phyloP scores from a whole-genome alignment of 768 basidiomycete genomes.

The Leccinum olivaceopallidum region DNA sequence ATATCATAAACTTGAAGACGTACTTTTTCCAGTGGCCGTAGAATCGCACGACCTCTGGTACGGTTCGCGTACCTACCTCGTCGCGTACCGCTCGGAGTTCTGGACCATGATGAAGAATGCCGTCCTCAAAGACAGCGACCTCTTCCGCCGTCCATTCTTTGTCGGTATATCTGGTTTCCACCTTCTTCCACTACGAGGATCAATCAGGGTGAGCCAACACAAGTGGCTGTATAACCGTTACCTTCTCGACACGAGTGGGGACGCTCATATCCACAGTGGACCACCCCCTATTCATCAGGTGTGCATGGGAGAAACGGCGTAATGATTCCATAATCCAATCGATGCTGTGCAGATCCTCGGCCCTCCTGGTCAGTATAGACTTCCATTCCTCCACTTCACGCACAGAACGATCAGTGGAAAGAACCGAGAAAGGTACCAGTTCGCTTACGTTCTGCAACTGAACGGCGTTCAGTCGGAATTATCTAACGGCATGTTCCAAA shows the following conservation, averaged over 20 bases:
- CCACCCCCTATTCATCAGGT: slow-evolving; percentile 54
- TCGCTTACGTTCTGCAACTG: slow-evolving; percentile 59
- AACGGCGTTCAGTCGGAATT: slow-evolving; percentile 24
- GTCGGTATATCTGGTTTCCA: slow-evolving; percentile 66
- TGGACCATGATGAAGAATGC: slow-evolving; percentile 68
- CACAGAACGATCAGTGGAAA: slow-evolving; percentile 6
- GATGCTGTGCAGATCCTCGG: slow-evolving; percentile 56
- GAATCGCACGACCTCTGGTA: slow-evolving; percentile 80
- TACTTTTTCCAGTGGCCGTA: slow-evolving; percentile 90
- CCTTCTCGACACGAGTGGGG: slow-evolving; percentile 63
- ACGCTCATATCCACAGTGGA: slow-evolving; percentile 65
- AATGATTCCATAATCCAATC: slow-evolving; percentile 82
- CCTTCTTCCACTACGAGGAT: slow-evolving; percentile 65
- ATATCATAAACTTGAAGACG: slow-evolving; percentile 12
- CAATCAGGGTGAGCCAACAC: slow-evolving; percentile 12
- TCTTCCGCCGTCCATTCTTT: slow-evolving; percentile 72
- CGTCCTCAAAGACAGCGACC: slow-evolving; percentile 73
- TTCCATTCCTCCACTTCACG: slow-evolving; percentile 67
- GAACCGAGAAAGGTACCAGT: background rate
- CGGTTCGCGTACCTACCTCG: slow-evolving; percentile 66
- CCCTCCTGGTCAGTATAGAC: slow-evolving; percentile 51
- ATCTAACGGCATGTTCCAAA: slow-evolving; percentile 16
- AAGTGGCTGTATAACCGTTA: slow-evolving; percentile 31
- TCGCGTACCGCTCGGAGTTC: slow-evolving; percentile 79
- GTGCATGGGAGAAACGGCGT: slow-evolving; percentile 70